A percentile compares a stretch with the other conserved stretches of the same genome.
These are phyloP conservation scores for Starmerella scarabaei DNA, from an alignment of 805 yeast species.

Conservation along the genomic window DNA sequence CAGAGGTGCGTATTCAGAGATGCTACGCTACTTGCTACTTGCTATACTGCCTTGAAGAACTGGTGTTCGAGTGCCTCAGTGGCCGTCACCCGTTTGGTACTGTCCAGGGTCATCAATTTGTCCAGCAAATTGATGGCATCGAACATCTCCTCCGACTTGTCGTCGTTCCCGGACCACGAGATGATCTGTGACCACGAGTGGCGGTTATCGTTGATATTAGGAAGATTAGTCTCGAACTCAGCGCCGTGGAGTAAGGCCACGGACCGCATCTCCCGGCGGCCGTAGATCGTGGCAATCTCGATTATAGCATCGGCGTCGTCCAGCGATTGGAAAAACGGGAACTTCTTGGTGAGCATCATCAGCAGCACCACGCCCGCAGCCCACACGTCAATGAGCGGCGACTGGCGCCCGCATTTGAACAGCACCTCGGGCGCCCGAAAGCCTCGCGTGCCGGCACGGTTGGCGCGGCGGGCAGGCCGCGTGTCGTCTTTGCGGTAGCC, in stretches of 20 bases:
- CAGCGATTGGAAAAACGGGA: conserved; percentile 86
- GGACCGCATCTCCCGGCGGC: conserved; percentile 53
- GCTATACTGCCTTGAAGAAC: too few relatives aligned
- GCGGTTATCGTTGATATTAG: conserved; percentile 36
- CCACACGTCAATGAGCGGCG: conserved; percentile 78
- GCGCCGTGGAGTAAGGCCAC: conserved; percentile 81
- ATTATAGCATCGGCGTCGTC: conserved; percentile 88
- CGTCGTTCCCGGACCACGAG: conserved; percentile 22
- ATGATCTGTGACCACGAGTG: conserved; percentile 33
- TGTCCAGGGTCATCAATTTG: conserved; percentile 57
- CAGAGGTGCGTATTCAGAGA: too few relatives aligned
- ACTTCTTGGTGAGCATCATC: conserved; percentile 63
- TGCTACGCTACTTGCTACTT: too few relatives aligned
- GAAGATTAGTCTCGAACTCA: conserved; percentile 57
- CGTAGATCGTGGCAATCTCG: conserved; percentile 73
- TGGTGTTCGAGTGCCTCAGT: conserved; percentile 48
- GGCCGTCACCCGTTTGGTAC: conserved; percentile 52
- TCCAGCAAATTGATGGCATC: conserved; percentile 28
- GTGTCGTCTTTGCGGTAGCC: conserved; percentile 82
- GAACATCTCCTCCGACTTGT: conserved; percentile 13
- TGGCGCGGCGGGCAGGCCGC: conserved; percentile 82
- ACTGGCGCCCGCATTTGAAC: conserved; percentile 72
- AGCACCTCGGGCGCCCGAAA: conserved; percentile 90
- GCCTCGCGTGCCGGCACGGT: conserved; percentile 93
- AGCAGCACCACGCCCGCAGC: conserved; percentile 80